Evolutionary conservation across 2,329 filamentous ascomycete species (phyloP), one percentile per base, ranked within the genome.

Genomic region (Stachybotrys echinatus): DNA sequence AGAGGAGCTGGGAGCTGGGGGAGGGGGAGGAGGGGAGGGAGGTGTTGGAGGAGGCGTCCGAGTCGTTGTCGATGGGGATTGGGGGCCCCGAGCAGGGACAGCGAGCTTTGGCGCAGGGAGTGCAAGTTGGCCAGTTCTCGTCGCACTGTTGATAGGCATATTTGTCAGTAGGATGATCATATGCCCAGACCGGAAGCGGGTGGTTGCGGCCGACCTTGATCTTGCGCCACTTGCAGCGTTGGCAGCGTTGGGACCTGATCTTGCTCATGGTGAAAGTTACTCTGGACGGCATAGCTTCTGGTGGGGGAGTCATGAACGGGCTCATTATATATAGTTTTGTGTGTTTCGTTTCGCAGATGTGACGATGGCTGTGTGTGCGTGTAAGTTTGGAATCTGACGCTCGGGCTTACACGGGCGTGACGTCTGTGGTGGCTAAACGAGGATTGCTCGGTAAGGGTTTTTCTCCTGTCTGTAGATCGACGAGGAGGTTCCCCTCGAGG

Each of bases 111-210:
- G 27, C 44, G 21, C 44, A 46, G 23, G 44, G 23, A 20, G 44
- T 46, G 44, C 44, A 46, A 10, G 44, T 46, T 27, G 44, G 44
- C 44, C 44, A 46, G 19, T 46, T 46, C 44, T 46, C 44, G 19
- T 46, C 44, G 27, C 44, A 46, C 44, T 46, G 18, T 19, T 37
- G 8, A 17, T 10, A 37, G 31, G 17, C 8, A 17, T 10, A 17
- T 37, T 8, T 10, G 31, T 10, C 8, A 37, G 31, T 17, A 37
- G 17, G 31, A 37, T 17, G 17, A 37, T 37, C 17, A 17, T 8
- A 17, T 10, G 31, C 31, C 17, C 10, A 37, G 31, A 10, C 10
- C 31, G 17, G 17, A 37, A 17, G 17, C 17, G 31, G 31, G 17
- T 10, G 31, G 17, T n/a, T 12, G 4, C 5, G n/a, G 12, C 44